Evolutionary conservation across 345 rosid genomes (phyloP).

Genomic region (Eucalyptus regnans): DNA sequence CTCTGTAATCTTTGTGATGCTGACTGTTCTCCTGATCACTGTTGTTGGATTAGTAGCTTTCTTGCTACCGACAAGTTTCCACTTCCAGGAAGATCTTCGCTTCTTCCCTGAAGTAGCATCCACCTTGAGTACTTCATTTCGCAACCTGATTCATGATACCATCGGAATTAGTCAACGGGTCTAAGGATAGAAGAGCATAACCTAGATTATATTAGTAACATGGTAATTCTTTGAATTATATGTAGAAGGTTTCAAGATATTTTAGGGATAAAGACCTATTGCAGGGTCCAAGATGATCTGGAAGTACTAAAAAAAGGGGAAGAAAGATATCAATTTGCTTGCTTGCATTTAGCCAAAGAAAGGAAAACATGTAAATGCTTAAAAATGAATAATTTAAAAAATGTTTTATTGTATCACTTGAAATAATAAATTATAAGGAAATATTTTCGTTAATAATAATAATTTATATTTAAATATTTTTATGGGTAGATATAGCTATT

Average conservation of each 20-base stretch:
- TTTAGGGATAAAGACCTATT: not conserved
- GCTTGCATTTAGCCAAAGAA: not conserved
- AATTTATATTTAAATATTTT: not conserved
- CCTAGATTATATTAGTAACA: not conserved
- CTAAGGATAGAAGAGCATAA: not conserved
- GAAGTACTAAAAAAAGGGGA: not conserved
- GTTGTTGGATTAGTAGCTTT: not conserved
- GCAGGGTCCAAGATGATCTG: not conserved
- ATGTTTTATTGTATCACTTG: fast-evolving
- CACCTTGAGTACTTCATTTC: not conserved
- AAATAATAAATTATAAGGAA: not conserved
- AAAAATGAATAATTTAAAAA: fast-evolving
- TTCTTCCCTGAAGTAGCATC: not conserved
- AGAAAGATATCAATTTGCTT: not conserved
- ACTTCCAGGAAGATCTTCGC: not conserved
- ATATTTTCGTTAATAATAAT: fast-evolving
- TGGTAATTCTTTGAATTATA: not conserved
- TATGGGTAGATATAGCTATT: not conserved
- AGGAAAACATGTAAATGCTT: not conserved
- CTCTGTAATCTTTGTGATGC: not conserved
- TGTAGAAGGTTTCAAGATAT: not conserved
- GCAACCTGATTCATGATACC: not conserved
- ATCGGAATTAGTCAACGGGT: not conserved
- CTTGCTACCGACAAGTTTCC: not conserved
- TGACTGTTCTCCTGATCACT: not conserved